Percentiles rank a stretch among this genome's conserved stretches.
Conservation (phyloP, 768 basidiomycete species). For the Austroboletus festivus region DNA sequence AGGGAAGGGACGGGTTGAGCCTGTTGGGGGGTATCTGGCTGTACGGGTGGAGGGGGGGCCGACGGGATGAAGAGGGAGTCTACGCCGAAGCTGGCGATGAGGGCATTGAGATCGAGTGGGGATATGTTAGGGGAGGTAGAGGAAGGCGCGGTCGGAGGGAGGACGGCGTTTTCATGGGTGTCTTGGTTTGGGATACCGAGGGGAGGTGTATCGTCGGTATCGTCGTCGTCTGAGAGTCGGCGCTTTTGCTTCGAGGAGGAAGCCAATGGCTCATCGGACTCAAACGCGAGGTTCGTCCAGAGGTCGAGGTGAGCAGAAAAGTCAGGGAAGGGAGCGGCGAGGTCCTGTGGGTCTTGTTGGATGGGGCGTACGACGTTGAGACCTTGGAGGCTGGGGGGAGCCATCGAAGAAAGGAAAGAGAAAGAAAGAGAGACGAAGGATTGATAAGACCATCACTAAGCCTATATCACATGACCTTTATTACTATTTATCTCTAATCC, state of each 20-base stretch:
- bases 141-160: conserved; percentile 41
- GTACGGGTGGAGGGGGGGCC: conserved; percentile 22
- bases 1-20: conserved; percentile 47
- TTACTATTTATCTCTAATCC: not conserved
- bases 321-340: conserved; percentile 67
- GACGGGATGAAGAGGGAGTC: conserved; percentile 40
- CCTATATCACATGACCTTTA: conserved; percentile 8
- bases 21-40: conserved; percentile 23
- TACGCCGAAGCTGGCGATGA: conserved; percentile 38
- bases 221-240: conserved; percentile 42
- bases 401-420: conserved; percentile 37
- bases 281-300: conserved; percentile 81
- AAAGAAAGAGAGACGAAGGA: not conserved
- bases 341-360: conserved; percentile 46
- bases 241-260: conserved; percentile 32
- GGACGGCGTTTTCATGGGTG: conserved; percentile 57
- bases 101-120: conserved; percentile 42
- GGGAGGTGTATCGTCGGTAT: conserved; percentile 15
- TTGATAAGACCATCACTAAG: conserved; percentile 13
- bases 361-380: conserved; percentile 73
- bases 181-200: conserved; percentile 42
- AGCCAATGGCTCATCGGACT: conserved; percentile 66
- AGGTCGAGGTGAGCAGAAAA: conserved; percentile 74
- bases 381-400: conserved; percentile 66
- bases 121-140: conserved; percentile 34